A percentile compares a stretch with the other conserved stretches of the same genome.
Conservation (phyloP, 257 asterid genomes). For the Gynochthodes officinalis region DNA sequence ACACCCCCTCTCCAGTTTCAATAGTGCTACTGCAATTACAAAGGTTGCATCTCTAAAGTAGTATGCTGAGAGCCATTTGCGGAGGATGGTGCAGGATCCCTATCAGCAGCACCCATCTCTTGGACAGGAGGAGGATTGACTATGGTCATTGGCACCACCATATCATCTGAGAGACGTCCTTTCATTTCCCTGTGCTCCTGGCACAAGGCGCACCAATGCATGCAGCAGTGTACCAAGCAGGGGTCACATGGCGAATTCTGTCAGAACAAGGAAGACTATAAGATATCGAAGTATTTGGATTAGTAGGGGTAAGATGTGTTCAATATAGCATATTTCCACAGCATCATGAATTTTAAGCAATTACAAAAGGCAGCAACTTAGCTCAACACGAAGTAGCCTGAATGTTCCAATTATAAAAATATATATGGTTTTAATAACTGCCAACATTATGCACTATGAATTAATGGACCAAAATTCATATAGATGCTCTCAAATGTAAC, state of each 20-base stretch:
- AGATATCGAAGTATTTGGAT: neutral
- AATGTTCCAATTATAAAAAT: neutral
- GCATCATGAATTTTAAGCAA: neutral
- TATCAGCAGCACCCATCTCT: constrained; percentile 29
- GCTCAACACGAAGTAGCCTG: neutral
- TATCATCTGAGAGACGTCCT: constrained; percentile 64
- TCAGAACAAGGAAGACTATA: constrained; percentile 11
- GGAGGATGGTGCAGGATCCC: constrained; percentile 16
- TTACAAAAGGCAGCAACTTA: neutral
- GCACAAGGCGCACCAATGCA: constrained; percentile 97
- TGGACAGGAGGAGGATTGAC: constrained; percentile 89
- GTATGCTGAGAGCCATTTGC: constrained; percentile 3
- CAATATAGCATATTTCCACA: neutral
- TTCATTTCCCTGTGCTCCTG: constrained; percentile 99
- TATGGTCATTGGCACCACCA: constrained; percentile 65
- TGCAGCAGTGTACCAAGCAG: constrained; percentile 91
- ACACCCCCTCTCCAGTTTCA: neutral
- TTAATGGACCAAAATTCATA: neutral
- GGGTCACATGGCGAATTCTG: constrained; percentile 99
- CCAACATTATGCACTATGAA: neutral
- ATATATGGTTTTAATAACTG: neutral
- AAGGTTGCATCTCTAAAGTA: constrained; percentile 19
- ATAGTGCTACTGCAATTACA: neutral
- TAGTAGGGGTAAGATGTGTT: neutral
- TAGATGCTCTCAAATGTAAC: neutral